Evolutionary conservation across 495 filamentous ascomycete genomes (phyloP).

Genomic region (Rostrohypoxylon terebratum): DNA sequence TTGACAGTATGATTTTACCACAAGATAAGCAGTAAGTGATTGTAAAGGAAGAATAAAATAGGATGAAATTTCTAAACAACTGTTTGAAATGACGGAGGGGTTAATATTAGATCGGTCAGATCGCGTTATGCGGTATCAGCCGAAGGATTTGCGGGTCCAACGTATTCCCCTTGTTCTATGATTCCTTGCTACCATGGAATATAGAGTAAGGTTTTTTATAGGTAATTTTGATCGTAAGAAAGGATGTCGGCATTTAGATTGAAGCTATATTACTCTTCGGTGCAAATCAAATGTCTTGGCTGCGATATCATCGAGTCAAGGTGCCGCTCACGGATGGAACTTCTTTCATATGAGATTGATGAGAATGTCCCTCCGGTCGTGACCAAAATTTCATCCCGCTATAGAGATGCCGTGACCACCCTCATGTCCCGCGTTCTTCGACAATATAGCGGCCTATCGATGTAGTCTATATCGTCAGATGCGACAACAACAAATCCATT

Average conservation of each 20-base stretch:
- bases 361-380: neutral
- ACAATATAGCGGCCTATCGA: neutral
- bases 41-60: neutral
- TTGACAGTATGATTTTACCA: neutral
- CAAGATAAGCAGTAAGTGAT: neutral
- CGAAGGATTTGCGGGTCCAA: slow-evolving; percentile 13
- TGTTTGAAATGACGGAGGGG: slow-evolving; percentile 6
- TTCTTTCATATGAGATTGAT: no score
- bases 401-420: neutral
- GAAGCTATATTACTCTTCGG: no score
- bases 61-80: neutral
- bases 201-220: neutral
- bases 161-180: neutral
- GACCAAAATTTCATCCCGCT: neutral
- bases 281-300: no score
- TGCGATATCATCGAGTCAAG: no score
- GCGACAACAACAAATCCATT: neutral
- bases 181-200: neutral
- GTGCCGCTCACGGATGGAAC: no score
- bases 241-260: neutral
- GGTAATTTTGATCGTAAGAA: neutral
- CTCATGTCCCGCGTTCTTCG: neutral
- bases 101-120: neutral
- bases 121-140: neutral
- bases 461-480: neutral